phyloP scores from a whole-genome alignment of 2,329 filamentous ascomycete genomes.

The Amesomyces nigricolor region DNA sequence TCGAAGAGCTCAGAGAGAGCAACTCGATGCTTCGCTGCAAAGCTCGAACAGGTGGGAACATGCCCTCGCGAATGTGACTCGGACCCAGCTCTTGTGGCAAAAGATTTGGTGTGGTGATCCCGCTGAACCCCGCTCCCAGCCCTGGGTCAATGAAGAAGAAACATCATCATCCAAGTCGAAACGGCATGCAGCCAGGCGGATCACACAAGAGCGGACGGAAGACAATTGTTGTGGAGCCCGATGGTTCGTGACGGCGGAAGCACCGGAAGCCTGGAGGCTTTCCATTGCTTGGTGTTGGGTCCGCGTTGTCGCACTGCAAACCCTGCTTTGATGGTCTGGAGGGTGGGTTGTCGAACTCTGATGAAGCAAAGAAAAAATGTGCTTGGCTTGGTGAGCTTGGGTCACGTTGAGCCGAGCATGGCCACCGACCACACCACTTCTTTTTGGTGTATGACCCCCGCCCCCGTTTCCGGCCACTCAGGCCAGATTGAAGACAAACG shows the following conservation, averaged over 20 bases:
- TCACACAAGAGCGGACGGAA: neutral
- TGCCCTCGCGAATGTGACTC: too few species aligned
- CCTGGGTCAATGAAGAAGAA: neutral
- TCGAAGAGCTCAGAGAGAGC: too few species aligned
- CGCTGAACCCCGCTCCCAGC: neutral
- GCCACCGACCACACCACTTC: neutral
- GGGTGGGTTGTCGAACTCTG: neutral
- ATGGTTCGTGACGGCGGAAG: neutral
- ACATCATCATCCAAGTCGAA: neutral
- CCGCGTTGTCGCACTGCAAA: neutral
- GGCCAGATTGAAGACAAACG: too few species aligned
- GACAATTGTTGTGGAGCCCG: conserved; percentile 1
- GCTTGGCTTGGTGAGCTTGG: too few species aligned
- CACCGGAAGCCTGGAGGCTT: neutral
- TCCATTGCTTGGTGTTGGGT: too few species aligned
- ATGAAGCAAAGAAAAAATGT: too few species aligned
- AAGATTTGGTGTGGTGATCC: neutral
- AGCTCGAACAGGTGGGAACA: too few species aligned
- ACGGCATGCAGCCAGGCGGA: conserved; percentile 7
- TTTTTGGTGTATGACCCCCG: neutral
- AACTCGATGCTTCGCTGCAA: too few species aligned
- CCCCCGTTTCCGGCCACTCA: too few species aligned
- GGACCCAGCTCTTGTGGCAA: too few species aligned
- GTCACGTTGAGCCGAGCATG: too few species aligned
- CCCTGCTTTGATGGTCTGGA: neutral